These are phyloP conservation scores for Leishmania major DNA, from an alignment of 208 protist species.

Conservation along the genomic window DNA sequence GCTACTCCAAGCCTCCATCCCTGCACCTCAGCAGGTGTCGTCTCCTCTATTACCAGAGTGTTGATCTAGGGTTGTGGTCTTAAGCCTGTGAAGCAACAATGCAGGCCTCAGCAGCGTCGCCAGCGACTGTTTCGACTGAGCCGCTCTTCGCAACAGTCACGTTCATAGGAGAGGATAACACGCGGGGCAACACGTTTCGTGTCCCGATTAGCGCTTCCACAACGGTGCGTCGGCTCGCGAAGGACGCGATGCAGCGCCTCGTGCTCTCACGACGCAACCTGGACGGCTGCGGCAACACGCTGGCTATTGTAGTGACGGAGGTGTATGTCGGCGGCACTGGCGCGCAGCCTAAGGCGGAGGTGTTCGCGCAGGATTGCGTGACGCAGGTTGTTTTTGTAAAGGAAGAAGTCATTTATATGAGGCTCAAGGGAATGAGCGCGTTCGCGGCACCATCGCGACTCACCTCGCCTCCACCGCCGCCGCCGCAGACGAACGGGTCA, in stretches of 20 bases:
- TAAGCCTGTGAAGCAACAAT: background rate
- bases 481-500: background rate
- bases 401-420: constrained; percentile 80
- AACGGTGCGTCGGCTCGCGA: constrained; percentile 78
- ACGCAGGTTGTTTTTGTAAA: constrained; percentile 61
- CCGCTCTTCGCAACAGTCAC: constrained; percentile 85
- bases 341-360: constrained; percentile 53
- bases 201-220: constrained; percentile 73
- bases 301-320: constrained; percentile 61
- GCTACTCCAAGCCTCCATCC: background rate
- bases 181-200: constrained; percentile 52
- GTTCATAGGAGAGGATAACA: constrained; percentile 48
- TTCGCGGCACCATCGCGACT: constrained; percentile 11
- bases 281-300: constrained; percentile 9
- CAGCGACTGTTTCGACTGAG: constrained; percentile 14
- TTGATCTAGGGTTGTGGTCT: background rate
- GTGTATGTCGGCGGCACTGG: constrained; percentile 70
- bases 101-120: background rate
- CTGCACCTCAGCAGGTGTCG: background rate
- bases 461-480: constrained; percentile 7
- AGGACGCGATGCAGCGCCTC: constrained; percentile 82
- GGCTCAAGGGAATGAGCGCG: constrained; percentile 22
- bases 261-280: constrained; percentile 45
- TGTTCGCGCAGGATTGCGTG: constrained; percentile 82
- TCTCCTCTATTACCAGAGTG: background rate